Evolutionary conservation across 2,329 filamentous ascomycete genomes (phyloP), one percentile per base, ranked within the genome.

Genomic region (Clarireedia sp.): DNA sequence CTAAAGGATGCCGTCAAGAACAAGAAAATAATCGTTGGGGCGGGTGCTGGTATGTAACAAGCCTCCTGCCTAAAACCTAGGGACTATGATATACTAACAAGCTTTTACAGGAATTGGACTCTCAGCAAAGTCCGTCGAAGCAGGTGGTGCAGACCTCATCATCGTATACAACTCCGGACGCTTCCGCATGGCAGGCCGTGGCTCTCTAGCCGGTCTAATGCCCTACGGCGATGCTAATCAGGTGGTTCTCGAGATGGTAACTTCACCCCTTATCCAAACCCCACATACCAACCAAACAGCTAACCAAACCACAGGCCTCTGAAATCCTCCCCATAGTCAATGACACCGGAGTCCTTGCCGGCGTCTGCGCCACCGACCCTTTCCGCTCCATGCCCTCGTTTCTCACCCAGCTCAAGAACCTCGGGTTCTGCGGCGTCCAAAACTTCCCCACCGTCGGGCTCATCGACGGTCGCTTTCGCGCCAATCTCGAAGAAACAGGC

Each of bases 361-460:
- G 86, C 1, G 82, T 89, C 19, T 89, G 85, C 64, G 85, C 78
- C 12, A 86, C 83, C 0, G 85, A 89, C 58, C 86, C 85, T 0
- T 87, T 87, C 69, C 76, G 81, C 29, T 73, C 78, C 55, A 86
- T 87, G 67, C 70, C 75, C 2, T 64, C 69, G 5, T 87, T 89
- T 63, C 73, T 88, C 16, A 65, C 68, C 17, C 76, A 87, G 64
- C 71, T 89, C 37, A 77, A 78, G 54, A 75, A 76, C 1, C 68
- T 86, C 16, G 85, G 85, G 0, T 87, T 89, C 60, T 78, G 79
- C 1, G 86, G 86, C 1, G 76, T 88, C 14, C 85, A 89, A 67
- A 89, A 89, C 63, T 89, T 89, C 66, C 85, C 85, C 1, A 88
- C 85, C 0, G 84, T 88, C 1, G 85, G 85, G 0, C 71, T 89